phyloP scores from a whole-genome alignment of 768 basidiomycete species.

The Mycena floridula region DNA sequence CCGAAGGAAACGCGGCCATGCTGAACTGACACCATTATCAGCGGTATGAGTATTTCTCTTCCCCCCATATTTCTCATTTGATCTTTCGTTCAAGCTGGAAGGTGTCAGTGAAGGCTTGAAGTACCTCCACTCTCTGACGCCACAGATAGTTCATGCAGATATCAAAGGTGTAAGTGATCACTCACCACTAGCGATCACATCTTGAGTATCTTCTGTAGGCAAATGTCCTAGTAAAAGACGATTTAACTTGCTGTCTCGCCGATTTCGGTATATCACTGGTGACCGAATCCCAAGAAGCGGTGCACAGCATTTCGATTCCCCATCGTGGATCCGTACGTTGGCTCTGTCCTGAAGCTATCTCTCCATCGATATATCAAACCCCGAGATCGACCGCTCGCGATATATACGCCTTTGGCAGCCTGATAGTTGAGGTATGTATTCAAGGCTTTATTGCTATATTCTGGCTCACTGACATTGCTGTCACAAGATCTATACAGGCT shows the following conservation, averaged over 20 bases:
- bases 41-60: too few species aligned
- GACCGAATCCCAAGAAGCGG: background rate
- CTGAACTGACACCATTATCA: too few species aligned
- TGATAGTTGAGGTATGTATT: conserved; percentile 5
- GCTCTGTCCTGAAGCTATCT: conserved; percentile 9
- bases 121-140: conserved; percentile 31
- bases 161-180: conserved; percentile 29
- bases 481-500: conserved; percentile 8
- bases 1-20: too few species aligned
- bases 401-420: conserved; percentile 9
- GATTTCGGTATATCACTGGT: conserved; percentile 19
- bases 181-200: background rate
- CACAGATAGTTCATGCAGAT: conserved; percentile 35
- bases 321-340: conserved; percentile 8
- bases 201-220: conserved; percentile 11
- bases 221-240: conserved; percentile 21
- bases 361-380: background rate
- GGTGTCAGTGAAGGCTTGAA: conserved; percentile 18
- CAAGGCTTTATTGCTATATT: background rate
- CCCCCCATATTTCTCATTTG: too few species aligned
- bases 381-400: conserved; percentile 1
- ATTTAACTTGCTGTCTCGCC: conserved; percentile 21
- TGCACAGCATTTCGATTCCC: background rate
- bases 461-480: background rate
- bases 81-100: background rate